Percentiles rank a stretch among this genome's conserved stretches.
Conservation (phyloP, 768 basidiomycete genomes). For the Lentinus brumalis region DNA sequence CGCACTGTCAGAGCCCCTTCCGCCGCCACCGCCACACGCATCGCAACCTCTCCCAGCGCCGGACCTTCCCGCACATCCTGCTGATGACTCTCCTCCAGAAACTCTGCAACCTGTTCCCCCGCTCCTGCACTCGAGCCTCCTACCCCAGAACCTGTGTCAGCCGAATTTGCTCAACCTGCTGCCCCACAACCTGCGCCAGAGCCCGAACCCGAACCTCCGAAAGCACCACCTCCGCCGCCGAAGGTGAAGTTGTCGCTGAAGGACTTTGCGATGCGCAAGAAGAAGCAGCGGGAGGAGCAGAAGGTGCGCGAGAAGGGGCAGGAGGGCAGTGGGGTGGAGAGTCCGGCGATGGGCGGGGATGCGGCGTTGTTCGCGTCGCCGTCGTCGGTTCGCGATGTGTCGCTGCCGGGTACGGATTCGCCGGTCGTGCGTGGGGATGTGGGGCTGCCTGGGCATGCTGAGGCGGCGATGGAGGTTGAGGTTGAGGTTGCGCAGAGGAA, state of each 20-base stretch:
- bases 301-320: constrained; percentile 34
- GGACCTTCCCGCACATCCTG: too few species aligned
- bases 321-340: constrained; percentile 7
- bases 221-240: constrained; percentile 38
- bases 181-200: not conserved
- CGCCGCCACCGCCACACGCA: not conserved
- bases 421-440: too few species aligned
- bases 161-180: not conserved
- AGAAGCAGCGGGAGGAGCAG: constrained; percentile 46
- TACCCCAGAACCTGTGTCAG: not conserved
- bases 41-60: not conserved
- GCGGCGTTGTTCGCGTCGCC: not conserved
- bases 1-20: too few species aligned
- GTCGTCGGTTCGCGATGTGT: not conserved
- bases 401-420: not conserved
- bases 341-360: not conserved
- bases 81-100: too few species aligned
- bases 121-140: not conserved
- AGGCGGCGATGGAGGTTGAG: too few species aligned
- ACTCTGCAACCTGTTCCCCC: not conserved
- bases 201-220: constrained; percentile 1
- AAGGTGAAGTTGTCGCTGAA: constrained; percentile 60
- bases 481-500: too few species aligned
- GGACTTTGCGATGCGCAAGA: constrained; percentile 59
- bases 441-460: too few species aligned